Percentiles rank a stretch among this genome's conserved stretches.
Conservation (phyloP, 169 alveolate species). For the Cryptosporidium tyzzeri region DNA sequence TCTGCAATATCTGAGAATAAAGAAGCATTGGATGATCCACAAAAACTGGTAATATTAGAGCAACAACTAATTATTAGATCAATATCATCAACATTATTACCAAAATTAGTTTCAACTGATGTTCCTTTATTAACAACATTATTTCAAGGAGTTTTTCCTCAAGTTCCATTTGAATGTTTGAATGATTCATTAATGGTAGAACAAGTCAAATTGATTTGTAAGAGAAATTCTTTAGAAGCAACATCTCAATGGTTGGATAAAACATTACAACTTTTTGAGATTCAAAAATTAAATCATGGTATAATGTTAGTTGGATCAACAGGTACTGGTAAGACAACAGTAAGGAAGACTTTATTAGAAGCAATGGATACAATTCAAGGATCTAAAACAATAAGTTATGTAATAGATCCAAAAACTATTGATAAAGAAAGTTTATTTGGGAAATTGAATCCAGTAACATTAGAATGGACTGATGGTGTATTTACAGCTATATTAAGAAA, state of each 20-base stretch:
- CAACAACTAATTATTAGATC: constrained; percentile 91
- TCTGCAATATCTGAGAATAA: constrained; percentile 25
- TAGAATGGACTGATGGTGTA: constrained; percentile 99
- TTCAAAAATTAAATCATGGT: constrained; percentile 95
- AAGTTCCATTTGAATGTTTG: constrained; percentile 89
- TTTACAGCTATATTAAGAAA: constrained; percentile 93
- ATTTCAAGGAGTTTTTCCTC: constrained; percentile 97
- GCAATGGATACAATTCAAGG: constrained; percentile 92
- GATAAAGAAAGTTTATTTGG: constrained; percentile 95
- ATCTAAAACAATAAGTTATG: constrained; percentile 91
- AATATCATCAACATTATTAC: constrained; percentile 95
- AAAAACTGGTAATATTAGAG: constrained; percentile 83
- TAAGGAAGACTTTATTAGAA: constrained; percentile 89
- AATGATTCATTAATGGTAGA: constrained; percentile 90
- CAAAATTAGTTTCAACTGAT: constrained; percentile 96
- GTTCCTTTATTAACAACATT: constrained; percentile 90
- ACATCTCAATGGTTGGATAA: constrained; percentile 90
- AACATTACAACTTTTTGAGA: constrained; percentile 91
- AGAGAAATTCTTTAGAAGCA: constrained; percentile 87
- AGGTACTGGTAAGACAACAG: constrained; percentile 94
- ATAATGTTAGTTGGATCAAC: constrained; percentile 98
- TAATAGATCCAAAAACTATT: constrained; percentile 94
- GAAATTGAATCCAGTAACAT: constrained; percentile 92
- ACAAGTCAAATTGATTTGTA: constrained; percentile 86
- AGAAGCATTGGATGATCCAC: constrained; percentile 5